Base-by-base conservation (phyloP, 192 early-diverging fungal species). In the Entomortierella parvispora region DNA sequence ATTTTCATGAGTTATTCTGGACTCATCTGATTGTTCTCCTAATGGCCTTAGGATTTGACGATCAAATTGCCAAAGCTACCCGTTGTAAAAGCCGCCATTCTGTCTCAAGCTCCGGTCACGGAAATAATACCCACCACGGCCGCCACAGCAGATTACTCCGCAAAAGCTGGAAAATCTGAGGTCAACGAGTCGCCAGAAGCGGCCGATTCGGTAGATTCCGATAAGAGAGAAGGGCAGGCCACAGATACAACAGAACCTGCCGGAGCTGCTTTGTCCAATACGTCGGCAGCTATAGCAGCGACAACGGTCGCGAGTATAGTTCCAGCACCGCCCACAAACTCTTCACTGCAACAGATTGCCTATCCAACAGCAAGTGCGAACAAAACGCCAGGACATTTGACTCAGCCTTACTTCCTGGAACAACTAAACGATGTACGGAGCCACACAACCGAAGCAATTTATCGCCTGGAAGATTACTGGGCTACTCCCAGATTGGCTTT, bases 391-490 rank as follows among this genome's bases (percentile, higher is more conserved):
- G 74, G 74, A 2, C 74, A 77, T 53, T 25, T 77, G 32, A 77
- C 74, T 6, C 74, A 68, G 46, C 74, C 74, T 7, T 77, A 77
- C 54, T 32, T 68, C 1, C 22, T 77, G 65, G 74, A 77, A 48
- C 74, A 77, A 40, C 44, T 77, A 14, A 55, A 58, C 48, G 74
- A 77, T 63, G 74, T 77, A 1, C 74, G 68, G 23, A 77, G 68
- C 25, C 74, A 77, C 32, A 68, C 55, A 5, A 47, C 54, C 1
- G 46, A 77, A 8, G 66, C 74, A 0, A 51, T 77, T 0, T 48
- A 47, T 43, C 60, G 66, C 6, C 25, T 77, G 12, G 54, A 77
- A 11, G 74, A 77, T 56, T 77, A 77, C 32, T 68, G 74, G 59
- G 48, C 12, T 20, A 55, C 28, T 14, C 48, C 47, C 18, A 18